These are phyloP conservation scores for Pistacia vera DNA, from an alignment of 345 rosid species.

Conservation along the genomic window DNA sequence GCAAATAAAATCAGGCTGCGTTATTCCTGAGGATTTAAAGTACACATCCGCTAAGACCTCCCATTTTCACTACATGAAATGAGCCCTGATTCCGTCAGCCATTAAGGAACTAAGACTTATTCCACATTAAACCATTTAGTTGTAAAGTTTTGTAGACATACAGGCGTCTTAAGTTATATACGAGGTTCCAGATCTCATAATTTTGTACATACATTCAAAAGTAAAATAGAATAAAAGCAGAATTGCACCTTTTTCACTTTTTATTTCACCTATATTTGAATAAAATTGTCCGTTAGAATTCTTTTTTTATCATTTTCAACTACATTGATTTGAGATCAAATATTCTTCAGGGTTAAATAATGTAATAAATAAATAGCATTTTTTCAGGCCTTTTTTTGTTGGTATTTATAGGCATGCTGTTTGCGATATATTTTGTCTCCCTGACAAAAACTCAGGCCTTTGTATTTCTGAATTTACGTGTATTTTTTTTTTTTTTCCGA, in stretches of 20 bases:
- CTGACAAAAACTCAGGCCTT: too few species aligned
- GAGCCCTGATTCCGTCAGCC: background rate
- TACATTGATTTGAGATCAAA: too few species aligned
- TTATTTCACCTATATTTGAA: too few species aligned
- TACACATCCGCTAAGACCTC: background rate
- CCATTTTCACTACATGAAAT: background rate
- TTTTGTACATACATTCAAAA: slow-evolving; percentile 38
- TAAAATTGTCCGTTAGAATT: background rate
- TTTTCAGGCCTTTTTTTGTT: too few species aligned
- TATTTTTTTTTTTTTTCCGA: too few species aligned
- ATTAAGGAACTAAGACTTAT: background rate
- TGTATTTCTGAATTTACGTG: too few species aligned
- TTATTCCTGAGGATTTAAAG: background rate
- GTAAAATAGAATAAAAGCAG: slow-evolving; percentile 21
- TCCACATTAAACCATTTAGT: background rate
- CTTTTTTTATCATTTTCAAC: too few species aligned
- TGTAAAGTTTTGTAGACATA: slow-evolving; percentile 33
- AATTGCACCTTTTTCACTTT: background rate
- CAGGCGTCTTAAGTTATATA: slow-evolving; percentile 4
- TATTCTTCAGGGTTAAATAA: too few species aligned
- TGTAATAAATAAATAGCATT: too few species aligned
- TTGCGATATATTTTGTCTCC: too few species aligned
- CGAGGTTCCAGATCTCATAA: slow-evolving; percentile 18
- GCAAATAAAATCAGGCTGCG: background rate
- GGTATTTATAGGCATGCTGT: too few species aligned